Conservation (phyloP, 2,329 filamentous ascomycete genomes). For the Paraphoma sp. region DNA sequence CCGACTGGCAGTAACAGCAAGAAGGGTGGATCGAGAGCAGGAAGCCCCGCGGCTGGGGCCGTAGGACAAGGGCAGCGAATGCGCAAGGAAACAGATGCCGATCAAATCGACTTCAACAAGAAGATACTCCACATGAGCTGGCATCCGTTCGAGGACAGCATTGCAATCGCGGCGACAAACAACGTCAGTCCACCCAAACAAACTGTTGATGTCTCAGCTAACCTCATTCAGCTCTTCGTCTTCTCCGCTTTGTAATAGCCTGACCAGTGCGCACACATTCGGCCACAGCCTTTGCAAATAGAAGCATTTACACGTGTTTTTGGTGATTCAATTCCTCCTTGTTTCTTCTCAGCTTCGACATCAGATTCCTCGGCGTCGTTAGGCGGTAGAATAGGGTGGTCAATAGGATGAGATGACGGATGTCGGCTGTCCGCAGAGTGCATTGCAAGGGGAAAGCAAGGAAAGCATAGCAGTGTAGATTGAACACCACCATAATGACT, state of each 20-base stretch:
- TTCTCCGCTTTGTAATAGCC: conserved; percentile 59
- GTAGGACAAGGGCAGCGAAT: conserved; percentile 86
- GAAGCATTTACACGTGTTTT: conserved; percentile 33
- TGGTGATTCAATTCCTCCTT: conserved; percentile 37
- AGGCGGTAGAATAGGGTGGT: conserved; percentile 38
- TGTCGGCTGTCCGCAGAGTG: conserved; percentile 34
- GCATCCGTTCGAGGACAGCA: conserved; percentile 99
- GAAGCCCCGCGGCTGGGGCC: conserved; percentile 77
- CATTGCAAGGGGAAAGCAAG: conserved; percentile 24
- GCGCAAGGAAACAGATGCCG: conserved; percentile 98
- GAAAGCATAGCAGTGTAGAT: conserved; percentile 36
- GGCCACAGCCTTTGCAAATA: conserved; percentile 34
- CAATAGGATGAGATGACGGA: conserved; percentile 28
- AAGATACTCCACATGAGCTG: conserved; percentile 99
- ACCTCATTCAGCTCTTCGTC: conserved; percentile 59
- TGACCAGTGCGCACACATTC: conserved; percentile 29
- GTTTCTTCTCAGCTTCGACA: conserved; percentile 36
- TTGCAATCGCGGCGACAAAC: conserved; percentile 98
- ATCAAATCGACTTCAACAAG: conserved; percentile 99
- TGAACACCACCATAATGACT: conserved; percentile 40
- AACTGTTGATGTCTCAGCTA: conserved; percentile 2
- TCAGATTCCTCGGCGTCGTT: conserved; percentile 34
- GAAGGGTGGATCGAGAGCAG: conserved; percentile 86
- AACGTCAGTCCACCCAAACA: conserved; percentile 74
- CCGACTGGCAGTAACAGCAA: conserved; percentile 75